Conservation (phyloP, 1,139 yeast species). For the Barnettozyma hawaiiensis region DNA sequence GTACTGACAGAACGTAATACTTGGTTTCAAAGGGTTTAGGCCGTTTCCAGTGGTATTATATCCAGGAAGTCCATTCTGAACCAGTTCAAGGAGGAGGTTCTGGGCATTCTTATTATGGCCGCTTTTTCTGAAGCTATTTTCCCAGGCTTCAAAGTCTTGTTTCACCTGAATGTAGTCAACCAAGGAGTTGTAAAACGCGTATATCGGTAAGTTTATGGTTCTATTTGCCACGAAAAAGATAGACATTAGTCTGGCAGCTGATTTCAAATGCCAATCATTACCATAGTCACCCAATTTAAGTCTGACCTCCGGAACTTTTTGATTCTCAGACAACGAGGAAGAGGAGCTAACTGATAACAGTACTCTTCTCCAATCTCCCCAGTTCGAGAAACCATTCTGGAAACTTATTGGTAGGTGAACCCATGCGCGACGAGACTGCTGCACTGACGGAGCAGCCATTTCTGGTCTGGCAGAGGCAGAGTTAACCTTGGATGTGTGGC, state of each 20-base stretch:
- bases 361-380: slow-evolving; percentile 14
- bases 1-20: slow-evolving; percentile 66
- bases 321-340: slow-evolving; percentile 3
- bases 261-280: slow-evolving; percentile 72
- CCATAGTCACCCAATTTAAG: slow-evolving; percentile 62
- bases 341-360: slow-evolving; percentile 1
- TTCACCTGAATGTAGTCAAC: slow-evolving; percentile 74
- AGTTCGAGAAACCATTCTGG: slow-evolving; percentile 16
- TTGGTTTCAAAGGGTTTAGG: slow-evolving; percentile 15
- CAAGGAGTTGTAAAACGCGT: slow-evolving; percentile 70
- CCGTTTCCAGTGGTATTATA: neutral
- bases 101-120: slow-evolving; percentile 14
- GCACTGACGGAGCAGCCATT: slow-evolving; percentile 1
- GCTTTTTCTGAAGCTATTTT: slow-evolving; percentile 24
- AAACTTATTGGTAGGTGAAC: slow-evolving; percentile 15
- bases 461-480: slow-evolving; percentile 8
- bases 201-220: slow-evolving; percentile 36
- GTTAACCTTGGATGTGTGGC: slow-evolving; percentile 20
- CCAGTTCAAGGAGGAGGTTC: slow-evolving; percentile 23
- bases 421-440: slow-evolving; percentile 1
- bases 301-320: slow-evolving; percentile 34
- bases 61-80: slow-evolving; percentile 11
- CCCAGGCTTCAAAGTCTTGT: slow-evolving; percentile 85
- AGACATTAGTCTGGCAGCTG: slow-evolving; percentile 57
- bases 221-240: slow-evolving; percentile 51